These are phyloP conservation scores for Trichoderma lentiforme DNA, from an alignment of 2,329 filamentous ascomycete species.

Conservation along the genomic window DNA sequence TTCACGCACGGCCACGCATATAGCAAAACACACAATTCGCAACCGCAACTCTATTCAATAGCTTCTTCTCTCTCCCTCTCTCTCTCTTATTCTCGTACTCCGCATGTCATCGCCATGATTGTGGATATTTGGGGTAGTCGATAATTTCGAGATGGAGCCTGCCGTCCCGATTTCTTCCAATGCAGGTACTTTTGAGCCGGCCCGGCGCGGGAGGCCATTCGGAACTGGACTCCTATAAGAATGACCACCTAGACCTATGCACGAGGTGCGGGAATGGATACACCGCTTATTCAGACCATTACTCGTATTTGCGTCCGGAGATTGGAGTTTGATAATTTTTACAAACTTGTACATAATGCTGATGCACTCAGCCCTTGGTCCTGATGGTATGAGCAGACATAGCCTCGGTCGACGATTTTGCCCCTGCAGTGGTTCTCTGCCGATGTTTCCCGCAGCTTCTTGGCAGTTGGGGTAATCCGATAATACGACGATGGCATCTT, in stretches of 20 bases:
- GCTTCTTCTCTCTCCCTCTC: not conserved
- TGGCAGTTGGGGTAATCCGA: not conserved
- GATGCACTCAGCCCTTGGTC: not conserved
- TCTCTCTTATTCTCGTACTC: not conserved
- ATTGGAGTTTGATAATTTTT: not conserved
- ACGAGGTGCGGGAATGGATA: too few species aligned
- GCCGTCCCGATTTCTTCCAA: conserved; percentile 12
- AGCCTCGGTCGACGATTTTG: not conserved
- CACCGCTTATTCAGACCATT: not conserved
- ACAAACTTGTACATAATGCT: not conserved
- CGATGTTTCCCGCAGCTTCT: conserved; percentile 1
- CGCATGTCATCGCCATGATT: not conserved
- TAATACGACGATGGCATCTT: not conserved
- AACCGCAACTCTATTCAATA: not conserved
- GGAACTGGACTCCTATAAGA: not conserved
- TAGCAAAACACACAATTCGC: not conserved
- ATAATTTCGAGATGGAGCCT: not conserved
- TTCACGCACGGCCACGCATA: not conserved
- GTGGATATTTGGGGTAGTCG: not conserved
- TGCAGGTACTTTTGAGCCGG: conserved; percentile 6
- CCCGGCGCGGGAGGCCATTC: not conserved
- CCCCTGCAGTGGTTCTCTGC: not conserved
- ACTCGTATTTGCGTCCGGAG: too few species aligned
- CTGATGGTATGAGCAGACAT: not conserved
- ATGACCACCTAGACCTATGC: not conserved